These are phyloP conservation scores for Groenewaldozyma sp. DNA, from an alignment of 1,139 yeast genomes.

Conservation along the genomic window DNA sequence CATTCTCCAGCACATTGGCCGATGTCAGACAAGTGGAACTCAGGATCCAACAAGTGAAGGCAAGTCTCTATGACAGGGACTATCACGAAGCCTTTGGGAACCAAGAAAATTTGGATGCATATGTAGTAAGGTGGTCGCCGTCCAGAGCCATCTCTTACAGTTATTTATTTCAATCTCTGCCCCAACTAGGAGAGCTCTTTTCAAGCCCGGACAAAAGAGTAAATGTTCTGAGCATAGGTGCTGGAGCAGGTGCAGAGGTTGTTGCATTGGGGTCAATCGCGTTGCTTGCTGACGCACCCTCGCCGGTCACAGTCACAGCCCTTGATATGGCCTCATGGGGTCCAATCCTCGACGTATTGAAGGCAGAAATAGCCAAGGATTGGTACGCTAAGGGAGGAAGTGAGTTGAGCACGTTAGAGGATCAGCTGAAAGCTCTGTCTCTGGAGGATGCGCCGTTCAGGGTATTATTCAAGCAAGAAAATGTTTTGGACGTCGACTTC, in stretches of 20 bases:
- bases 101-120: constrained; percentile 61
- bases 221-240: constrained; percentile 43
- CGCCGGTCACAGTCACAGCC: constrained; percentile 35
- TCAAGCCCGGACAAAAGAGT: constrained; percentile 7
- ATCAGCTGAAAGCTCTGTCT: constrained; percentile 10
- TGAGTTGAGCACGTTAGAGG: constrained; percentile 15
- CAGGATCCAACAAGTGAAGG: constrained; percentile 58
- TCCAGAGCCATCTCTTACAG: constrained; percentile 68
- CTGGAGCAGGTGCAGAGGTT: constrained; percentile 83
- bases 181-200: constrained; percentile 5
- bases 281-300: constrained; percentile 4
- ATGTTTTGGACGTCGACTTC: constrained; percentile 13
- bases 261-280: constrained; percentile 58
- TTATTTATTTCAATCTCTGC: constrained; percentile 43
- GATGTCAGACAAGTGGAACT: constrained; percentile 14
- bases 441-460: constrained; percentile 23
- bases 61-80: constrained; percentile 58
- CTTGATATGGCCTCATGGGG: constrained; percentile 80
- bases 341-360: constrained; percentile 39
- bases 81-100: constrained; percentile 59
- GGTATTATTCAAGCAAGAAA: constrained; percentile 36
- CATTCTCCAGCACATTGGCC: constrained; percentile 18
- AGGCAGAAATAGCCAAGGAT: constrained; percentile 30
- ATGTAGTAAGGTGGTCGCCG: constrained; percentile 81
- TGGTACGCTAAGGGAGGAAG: constrained; percentile 16